Evolutionary conservation across 106 monocot species (phyloP), one percentile per base, ranked within the genome.

Genomic region (Xerophyta viscosa): DNA sequence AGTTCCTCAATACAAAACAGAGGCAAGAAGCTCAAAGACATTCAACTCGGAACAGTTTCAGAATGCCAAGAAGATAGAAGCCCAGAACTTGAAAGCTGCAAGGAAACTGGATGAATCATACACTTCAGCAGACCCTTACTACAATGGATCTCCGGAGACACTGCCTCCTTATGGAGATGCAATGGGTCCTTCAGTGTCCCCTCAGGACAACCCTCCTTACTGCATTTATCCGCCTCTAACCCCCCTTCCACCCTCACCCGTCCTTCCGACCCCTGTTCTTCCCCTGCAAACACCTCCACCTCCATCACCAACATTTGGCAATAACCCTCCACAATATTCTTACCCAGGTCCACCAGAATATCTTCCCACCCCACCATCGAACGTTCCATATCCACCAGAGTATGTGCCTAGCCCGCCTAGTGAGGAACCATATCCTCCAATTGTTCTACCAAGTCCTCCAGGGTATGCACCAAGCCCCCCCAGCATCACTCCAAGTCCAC

Each of bases 161-260:
- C 25, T 79, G 36, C 65, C 65, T 0, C 69, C 69, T 14, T 73
- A 24, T 61, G 68, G 60, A 26, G 50, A 71, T 30, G 54, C 41
- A 20, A 71, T 75, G 71, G 71, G 63, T 24, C 76, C 76, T 48
- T 60, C 63, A 30, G 42, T 67, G 2, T 53, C 65, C 23, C 62
- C 74, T 26, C 55, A 61, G 12, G 20, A 29, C 10, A 50, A 68
- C 11, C 61, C 81, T 19, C 66, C 62, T 11, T 71, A 49, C 12
- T 81, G 81, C 27, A 41, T 76, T 29, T 67, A 60, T 17, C 76
- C 81, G 1, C 64, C 74, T 20, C 21, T 58, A 7, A 26, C 46
- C 8, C 75, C 76, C 7, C 23, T 50, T 8, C 26, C 56, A 28
- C 17, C 63, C 6, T 23, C 54, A 0, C 39, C 64, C 31, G 45